A percentile compares a stretch with the other conserved stretches of the same genome.
Evolutionary conservation across 257 asterid genomes (phyloP).

Genomic region (Forsythia viridissima): DNA sequence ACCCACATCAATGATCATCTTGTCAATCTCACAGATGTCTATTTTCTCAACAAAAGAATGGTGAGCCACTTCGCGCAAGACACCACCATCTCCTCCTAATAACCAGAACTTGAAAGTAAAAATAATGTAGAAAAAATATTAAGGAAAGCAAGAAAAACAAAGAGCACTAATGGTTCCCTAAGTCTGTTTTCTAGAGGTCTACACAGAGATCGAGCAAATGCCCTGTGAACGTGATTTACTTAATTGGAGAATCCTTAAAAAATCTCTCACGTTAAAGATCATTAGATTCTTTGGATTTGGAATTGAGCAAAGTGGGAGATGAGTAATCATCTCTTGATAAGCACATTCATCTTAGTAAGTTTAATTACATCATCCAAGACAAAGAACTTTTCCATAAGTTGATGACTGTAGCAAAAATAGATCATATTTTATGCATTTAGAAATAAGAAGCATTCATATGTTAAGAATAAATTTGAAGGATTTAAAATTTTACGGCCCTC

Average conservation of each 20-base stretch:
- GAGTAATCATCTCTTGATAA: constrained; percentile 95
- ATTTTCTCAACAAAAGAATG: constrained; percentile 87
- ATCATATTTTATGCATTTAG: constrained; percentile 17
- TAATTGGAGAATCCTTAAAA: background rate
- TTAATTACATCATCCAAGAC: constrained; percentile 97
- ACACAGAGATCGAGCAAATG: background rate
- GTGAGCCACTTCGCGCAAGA: constrained; percentile 92
- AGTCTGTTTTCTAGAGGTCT: background rate
- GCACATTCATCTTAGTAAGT: constrained; percentile 98
- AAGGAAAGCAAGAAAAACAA: background rate
- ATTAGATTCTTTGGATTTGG: constrained; percentile 64
- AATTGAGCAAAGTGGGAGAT: constrained; percentile 94
- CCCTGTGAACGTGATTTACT: background rate
- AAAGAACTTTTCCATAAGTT: constrained; percentile 90
- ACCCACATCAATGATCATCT: constrained; percentile 93
- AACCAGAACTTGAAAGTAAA: constrained; percentile 71
- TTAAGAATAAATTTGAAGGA: background rate
- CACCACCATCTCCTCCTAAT: constrained; percentile 99
- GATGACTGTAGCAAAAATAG: constrained; percentile 68
- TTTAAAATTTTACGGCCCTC: constrained; percentile 12
- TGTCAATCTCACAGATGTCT: constrained; percentile 95
- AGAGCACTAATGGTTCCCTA: background rate
- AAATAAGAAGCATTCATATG: background rate
- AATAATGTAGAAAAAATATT: background rate
- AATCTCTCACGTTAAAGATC: background rate